These are phyloP conservation scores for Hyaloraphidium curvatum DNA, from an alignment of 192 early-diverging fungal species.

Conservation along the genomic window DNA sequence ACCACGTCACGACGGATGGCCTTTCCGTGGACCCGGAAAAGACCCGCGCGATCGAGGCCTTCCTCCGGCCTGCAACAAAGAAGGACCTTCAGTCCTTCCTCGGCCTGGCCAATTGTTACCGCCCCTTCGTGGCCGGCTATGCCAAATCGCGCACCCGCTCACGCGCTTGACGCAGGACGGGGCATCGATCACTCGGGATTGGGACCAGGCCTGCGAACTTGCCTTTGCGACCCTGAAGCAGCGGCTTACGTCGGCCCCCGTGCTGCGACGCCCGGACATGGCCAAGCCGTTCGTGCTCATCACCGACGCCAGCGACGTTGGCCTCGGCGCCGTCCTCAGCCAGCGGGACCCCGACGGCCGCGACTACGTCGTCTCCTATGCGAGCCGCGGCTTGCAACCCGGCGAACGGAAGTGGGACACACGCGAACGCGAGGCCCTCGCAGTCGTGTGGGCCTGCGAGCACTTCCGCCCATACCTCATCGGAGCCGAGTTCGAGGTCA, in stretches of 20 bases:
- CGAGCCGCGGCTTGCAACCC: not conserved
- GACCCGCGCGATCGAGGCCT: not conserved
- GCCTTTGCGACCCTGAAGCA: not conserved
- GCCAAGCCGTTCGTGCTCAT: not conserved
- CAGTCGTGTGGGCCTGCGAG: not conserved
- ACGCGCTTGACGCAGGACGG: too few relatives aligned
- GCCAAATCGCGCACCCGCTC: too few relatives aligned
- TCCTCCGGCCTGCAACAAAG: too few relatives aligned
- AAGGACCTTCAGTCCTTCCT: not conserved
- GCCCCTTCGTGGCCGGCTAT: not conserved
- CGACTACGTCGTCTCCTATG: not conserved
- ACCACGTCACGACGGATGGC: not conserved
- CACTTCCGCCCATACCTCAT: not conserved
- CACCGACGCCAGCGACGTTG: not conserved
- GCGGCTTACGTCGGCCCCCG: not conserved
- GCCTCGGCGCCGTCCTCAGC: not conserved
- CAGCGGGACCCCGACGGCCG: not conserved
- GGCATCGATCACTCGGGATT: too few relatives aligned
- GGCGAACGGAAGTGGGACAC: not conserved
- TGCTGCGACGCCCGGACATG: not conserved
- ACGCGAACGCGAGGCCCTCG: not conserved
- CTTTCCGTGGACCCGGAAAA: slow-evolving; percentile 2
- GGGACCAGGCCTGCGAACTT: too few relatives aligned
- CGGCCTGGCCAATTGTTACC: not conserved
- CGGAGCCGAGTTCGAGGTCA: not conserved